Percentiles rank a stretch among this genome's conserved stretches.
These are phyloP conservation scores for Apocynum venetum DNA, from an alignment of 257 asterid species.

Conservation along the genomic window DNA sequence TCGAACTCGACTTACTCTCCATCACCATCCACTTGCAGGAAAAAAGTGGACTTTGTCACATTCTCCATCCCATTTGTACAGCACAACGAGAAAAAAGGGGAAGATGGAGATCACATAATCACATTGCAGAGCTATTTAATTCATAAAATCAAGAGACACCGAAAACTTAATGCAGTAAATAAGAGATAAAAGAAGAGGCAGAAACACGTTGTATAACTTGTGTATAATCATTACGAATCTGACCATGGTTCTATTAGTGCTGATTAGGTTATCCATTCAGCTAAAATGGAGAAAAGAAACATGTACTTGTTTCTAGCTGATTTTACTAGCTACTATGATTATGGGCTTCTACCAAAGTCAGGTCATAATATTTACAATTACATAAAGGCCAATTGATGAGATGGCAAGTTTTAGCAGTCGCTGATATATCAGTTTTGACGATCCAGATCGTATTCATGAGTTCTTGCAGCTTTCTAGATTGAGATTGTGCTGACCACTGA, in stretches of 20 bases:
- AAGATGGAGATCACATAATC: neutral
- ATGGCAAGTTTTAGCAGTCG: neutral
- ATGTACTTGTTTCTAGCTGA: neutral
- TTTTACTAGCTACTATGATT: neutral
- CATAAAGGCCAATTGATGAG: neutral
- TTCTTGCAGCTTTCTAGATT: neutral
- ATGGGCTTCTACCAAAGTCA: neutral
- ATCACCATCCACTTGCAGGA: neutral
- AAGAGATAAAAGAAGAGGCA: neutral
- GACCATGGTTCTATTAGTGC: neutral
- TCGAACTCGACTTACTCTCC: neutral
- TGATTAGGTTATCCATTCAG: neutral
- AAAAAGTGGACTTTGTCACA: too few species aligned
- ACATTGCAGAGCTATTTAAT: neutral
- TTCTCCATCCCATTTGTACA: neutral
- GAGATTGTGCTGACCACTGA: neutral
- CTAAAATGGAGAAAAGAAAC: neutral
- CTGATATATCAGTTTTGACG: neutral
- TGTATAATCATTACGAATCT: neutral
- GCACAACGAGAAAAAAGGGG: neutral
- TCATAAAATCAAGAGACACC: neutral
- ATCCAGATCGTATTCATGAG: neutral
- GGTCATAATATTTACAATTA: conserved; percentile 1
- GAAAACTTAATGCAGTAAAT: neutral
- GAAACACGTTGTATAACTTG: neutral